Percentiles rank a stretch among this genome's conserved stretches.
These are phyloP conservation scores for Stropharia rugosoannulata DNA, from an alignment of 768 basidiomycete species.

Conservation along the genomic window DNA sequence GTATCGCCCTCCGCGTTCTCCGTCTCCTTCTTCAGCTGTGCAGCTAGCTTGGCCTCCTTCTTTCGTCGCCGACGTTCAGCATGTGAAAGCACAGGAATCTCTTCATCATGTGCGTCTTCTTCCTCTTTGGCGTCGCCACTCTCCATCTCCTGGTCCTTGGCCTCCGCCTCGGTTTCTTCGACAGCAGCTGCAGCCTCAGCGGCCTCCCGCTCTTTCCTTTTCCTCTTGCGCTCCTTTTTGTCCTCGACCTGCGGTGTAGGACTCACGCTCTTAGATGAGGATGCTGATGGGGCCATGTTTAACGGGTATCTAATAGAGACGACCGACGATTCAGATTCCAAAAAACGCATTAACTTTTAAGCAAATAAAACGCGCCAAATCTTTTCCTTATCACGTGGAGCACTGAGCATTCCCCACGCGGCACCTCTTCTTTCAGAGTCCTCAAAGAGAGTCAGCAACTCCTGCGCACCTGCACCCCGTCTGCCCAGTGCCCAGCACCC, in stretches of 20 bases:
- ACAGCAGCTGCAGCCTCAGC: neutral
- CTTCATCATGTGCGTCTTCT: slow-evolving; percentile 4
- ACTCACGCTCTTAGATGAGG: neutral
- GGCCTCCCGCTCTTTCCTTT: slow-evolving; percentile 18
- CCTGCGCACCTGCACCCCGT: neutral
- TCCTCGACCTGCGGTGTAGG: neutral
- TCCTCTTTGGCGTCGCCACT: slow-evolving; percentile 7
- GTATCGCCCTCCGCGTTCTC: neutral
- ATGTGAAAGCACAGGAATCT: slow-evolving; percentile 64
- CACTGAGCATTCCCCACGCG: neutral
- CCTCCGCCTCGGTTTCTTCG: slow-evolving; percentile 12
- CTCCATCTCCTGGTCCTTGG: slow-evolving; percentile 15
- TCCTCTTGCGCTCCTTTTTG: slow-evolving; percentile 29
- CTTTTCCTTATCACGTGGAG: slow-evolving; percentile 5
- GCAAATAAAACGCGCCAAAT: neutral
- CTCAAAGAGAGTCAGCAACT: neutral
- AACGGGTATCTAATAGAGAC: neutral
- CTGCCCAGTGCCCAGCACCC: neutral
- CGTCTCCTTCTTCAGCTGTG: slow-evolving; percentile 10
- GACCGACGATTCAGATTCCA: neutral
- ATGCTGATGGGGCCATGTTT: neutral
- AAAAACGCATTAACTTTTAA: neutral
- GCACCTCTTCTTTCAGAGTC: neutral
- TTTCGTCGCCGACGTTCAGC: slow-evolving; percentile 69
- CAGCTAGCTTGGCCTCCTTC: slow-evolving; percentile 38